These are phyloP conservation scores for Ophiostoma montium DNA, from an alignment of 2,329 filamentous ascomycete genomes.

Conservation along the genomic window DNA sequence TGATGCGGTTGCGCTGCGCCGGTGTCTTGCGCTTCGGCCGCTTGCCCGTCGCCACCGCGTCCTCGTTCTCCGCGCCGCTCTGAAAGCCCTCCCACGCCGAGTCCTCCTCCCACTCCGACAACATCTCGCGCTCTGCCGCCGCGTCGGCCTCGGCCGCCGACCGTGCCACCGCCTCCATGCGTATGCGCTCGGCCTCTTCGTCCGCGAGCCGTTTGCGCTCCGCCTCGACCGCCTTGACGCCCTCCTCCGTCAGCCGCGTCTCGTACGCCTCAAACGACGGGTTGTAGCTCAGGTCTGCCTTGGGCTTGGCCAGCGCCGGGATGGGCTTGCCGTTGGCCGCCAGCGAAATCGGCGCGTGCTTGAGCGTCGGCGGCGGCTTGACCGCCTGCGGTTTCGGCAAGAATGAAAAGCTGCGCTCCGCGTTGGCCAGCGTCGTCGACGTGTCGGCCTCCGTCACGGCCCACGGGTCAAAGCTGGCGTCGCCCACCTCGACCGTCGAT, in stretches of 20 bases:
- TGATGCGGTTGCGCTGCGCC: constrained; percentile 73
- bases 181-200: constrained; percentile 52
- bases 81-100: constrained; percentile 85
- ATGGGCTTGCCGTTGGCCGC: constrained; percentile 68
- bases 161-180: constrained; percentile 50
- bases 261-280: constrained; percentile 80
- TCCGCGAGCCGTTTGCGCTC: constrained; percentile 61
- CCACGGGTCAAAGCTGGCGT: constrained; percentile 72
- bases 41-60: constrained; percentile 41
- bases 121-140: constrained; percentile 48
- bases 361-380: constrained; percentile 61
- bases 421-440: constrained; percentile 21
- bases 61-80: constrained; percentile 57
- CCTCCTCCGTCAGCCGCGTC: constrained; percentile 56
- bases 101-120: constrained; percentile 69
- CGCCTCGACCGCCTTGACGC: constrained; percentile 62
- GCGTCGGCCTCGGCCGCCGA: constrained; percentile 65
- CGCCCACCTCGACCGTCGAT: constrained; percentile 38
- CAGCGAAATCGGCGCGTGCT: constrained; percentile 64
- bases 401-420: constrained; percentile 45
- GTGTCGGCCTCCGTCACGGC: constrained; percentile 19
- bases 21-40: constrained; percentile 74
- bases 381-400: constrained; percentile 50
- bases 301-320: constrained; percentile 64
- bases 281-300: constrained; percentile 84